Conservation (phyloP, 2,329 filamentous ascomycete species). For the Penicillium sp. region DNA sequence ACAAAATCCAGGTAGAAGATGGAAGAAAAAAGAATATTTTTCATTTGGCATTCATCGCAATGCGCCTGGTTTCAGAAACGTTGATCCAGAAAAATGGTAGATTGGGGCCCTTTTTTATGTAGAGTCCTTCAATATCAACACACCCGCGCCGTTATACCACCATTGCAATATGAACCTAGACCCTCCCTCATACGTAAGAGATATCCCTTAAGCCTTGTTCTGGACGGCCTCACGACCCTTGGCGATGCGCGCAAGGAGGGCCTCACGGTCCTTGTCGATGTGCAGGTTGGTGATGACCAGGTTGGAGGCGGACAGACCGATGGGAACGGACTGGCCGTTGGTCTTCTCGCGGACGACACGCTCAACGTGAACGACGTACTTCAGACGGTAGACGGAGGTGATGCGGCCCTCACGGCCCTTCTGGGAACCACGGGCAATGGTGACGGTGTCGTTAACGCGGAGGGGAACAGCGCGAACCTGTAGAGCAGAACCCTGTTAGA, state of each 20-base stretch:
- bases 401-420: slow-evolving; percentile 89
- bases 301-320: slow-evolving; percentile 95
- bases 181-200: slow-evolving; percentile 56
- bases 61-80: slow-evolving; percentile 27
- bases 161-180: slow-evolving; percentile 66
- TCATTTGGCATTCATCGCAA: slow-evolving; percentile 60
- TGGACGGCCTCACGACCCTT: slow-evolving; percentile 49
- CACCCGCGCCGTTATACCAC: slow-evolving; percentile 34
- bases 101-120: slow-evolving; percentile 20
- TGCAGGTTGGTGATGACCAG: slow-evolving; percentile 99
- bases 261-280: slow-evolving; percentile 63
- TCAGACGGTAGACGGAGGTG: slow-evolving; percentile 95
- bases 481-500: slow-evolving; percentile 15
- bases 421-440: slow-evolving; percentile 73
- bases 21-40: slow-evolving; percentile 61
- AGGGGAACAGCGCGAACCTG: slow-evolving; percentile 94
- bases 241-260: slow-evolving; percentile 47
- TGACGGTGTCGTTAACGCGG: slow-evolving; percentile 96
- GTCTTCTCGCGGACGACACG: slow-evolving; percentile 96
- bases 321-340: slow-evolving; percentile 91
- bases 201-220: slow-evolving; percentile 63
- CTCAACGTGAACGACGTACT: slow-evolving; percentile 97
- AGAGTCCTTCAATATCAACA: slow-evolving; percentile 25
- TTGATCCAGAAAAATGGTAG: slow-evolving; percentile 26
- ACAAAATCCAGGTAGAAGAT: not conserved